A percentile compares a stretch with the other conserved stretches of the same genome.
phyloP scores from a whole-genome alignment of 306 rosid species.

The Inga oerstediana region DNA sequence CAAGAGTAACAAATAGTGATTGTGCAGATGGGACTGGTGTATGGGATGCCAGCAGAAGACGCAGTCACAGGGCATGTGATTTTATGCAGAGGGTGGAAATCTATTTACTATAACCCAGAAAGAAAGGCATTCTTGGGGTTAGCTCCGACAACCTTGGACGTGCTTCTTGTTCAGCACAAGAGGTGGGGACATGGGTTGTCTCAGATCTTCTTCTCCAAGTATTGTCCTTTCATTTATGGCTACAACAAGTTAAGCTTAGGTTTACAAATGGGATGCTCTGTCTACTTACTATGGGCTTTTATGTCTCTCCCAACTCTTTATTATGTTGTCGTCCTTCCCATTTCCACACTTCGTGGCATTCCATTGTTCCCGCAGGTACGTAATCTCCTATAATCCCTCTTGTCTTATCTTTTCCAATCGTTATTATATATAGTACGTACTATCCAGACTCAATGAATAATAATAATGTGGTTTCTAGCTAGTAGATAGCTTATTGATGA shows the following conservation, averaged over 20 bases:
- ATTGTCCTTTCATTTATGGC: slow-evolving; percentile 76
- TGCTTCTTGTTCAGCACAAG: slow-evolving; percentile 49
- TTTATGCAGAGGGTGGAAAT: slow-evolving; percentile 79
- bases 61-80: slow-evolving; percentile 56
- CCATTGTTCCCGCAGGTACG: slow-evolving; percentile 70
- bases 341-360: slow-evolving; percentile 57
- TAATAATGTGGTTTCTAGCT: too few species aligned
- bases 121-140: slow-evolving; percentile 62
- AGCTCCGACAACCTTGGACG: slow-evolving; percentile 64
- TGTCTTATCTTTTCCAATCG: not conserved
- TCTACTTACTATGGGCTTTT: slow-evolving; percentile 73
- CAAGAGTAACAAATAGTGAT: not conserved
- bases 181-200: slow-evolving; percentile 77
- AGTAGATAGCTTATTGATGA: too few species aligned
- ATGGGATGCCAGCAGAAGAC: slow-evolving; percentile 76
- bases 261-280: slow-evolving; percentile 65
- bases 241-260: slow-evolving; percentile 58
- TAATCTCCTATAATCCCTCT: not conserved
- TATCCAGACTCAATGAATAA: too few species aligned
- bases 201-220: slow-evolving; percentile 64
- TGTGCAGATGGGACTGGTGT: slow-evolving; percentile 66
- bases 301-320: slow-evolving; percentile 54
- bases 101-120: slow-evolving; percentile 64
- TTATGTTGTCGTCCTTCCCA: slow-evolving; percentile 57
- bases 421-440: too few species aligned